A percentile compares a stretch with the other conserved stretches of the same genome.
phyloP scores from a whole-genome alignment of 2,329 filamentous ascomycete species.

The Pyrenophora teres region DNA sequence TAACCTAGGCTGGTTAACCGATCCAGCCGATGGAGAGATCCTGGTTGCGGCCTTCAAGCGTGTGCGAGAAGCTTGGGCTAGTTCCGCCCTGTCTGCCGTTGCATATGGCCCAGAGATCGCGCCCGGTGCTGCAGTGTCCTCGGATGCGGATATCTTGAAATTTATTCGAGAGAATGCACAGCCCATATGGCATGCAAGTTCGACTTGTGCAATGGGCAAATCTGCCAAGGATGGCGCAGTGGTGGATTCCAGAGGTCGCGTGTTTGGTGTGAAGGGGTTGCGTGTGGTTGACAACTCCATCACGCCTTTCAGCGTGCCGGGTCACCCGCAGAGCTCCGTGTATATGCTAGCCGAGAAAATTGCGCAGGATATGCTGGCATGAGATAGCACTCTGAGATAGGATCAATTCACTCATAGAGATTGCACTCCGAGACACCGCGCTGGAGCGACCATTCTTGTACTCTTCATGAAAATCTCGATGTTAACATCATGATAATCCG shows the following conservation, averaged over 20 bases:
- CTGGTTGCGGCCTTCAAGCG: conserved; percentile 40
- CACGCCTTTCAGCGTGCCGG: conserved; percentile 43
- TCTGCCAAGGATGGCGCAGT: conserved; percentile 36
- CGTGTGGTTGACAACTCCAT: conserved; percentile 43
- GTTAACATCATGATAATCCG: no score
- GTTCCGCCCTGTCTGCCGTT: conserved; percentile 23
- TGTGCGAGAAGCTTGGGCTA: conserved; percentile 32
- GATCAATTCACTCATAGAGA: no score
- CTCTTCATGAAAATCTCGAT: no score
- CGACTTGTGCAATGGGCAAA: conserved; percentile 35
- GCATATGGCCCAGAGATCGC: conserved; percentile 30
- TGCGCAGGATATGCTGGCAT: conserved; percentile 7
- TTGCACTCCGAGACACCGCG: no score
- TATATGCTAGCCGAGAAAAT: conserved; percentile 31
- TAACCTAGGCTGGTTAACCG: conserved; percentile 41
- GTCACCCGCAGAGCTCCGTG: conserved; percentile 38
- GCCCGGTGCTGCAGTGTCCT: conserved; percentile 29
- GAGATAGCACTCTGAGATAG: neutral
- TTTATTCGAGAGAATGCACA: conserved; percentile 42
- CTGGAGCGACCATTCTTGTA: no score
- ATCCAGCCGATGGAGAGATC: conserved; percentile 38
- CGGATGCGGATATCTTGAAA: conserved; percentile 30
- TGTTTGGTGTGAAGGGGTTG: conserved; percentile 42
- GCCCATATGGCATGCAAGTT: conserved; percentile 27
- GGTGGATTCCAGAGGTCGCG: conserved; percentile 40